Evolutionary conservation across 768 basidiomycete genomes (phyloP).

Genomic region (Boletus subcaerulescens): DNA sequence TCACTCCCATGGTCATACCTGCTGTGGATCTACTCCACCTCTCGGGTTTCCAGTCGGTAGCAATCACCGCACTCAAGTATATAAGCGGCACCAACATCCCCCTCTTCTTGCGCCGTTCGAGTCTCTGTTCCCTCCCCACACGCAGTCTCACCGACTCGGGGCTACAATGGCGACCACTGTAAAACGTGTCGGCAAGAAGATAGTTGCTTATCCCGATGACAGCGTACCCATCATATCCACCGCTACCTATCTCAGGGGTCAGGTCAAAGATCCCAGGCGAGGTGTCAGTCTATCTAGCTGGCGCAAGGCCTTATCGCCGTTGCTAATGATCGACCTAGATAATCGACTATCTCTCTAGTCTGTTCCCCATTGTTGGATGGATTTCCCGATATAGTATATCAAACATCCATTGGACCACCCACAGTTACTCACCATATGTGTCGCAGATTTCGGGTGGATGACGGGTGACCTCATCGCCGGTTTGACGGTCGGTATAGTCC

Average conservation of each 20-base stretch:
- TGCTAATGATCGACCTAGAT: constrained; percentile 37
- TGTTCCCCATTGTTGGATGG: constrained; percentile 89
- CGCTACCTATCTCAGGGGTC: constrained; percentile 47
- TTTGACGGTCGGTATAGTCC: constrained; percentile 90
- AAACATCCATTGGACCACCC: neutral
- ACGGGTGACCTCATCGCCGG: constrained; percentile 87
- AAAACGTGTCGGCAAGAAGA: constrained; percentile 52
- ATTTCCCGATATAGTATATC: constrained; percentile 75
- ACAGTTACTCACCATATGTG: neutral
- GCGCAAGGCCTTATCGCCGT: too few species aligned
- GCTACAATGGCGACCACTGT: constrained; percentile 36
- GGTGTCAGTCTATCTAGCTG: constrained; percentile 35
- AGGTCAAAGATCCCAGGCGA: constrained; percentile 44
- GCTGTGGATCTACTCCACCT: too few species aligned
- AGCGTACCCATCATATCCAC: constrained; percentile 58
- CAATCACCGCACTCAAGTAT: neutral
- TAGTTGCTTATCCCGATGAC: constrained; percentile 61
- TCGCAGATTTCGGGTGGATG: constrained; percentile 73
- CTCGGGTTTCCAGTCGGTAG: neutral
- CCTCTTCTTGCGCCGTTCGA: neutral
- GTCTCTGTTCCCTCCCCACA: neutral
- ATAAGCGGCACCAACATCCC: neutral
- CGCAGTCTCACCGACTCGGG: neutral
- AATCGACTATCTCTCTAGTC: constrained; percentile 57
- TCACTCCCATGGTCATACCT: constrained; percentile 13